Evolutionary conservation across 371 early-diverging fungal species (phyloP).

Genomic region (Fennellomyces sp.): DNA sequence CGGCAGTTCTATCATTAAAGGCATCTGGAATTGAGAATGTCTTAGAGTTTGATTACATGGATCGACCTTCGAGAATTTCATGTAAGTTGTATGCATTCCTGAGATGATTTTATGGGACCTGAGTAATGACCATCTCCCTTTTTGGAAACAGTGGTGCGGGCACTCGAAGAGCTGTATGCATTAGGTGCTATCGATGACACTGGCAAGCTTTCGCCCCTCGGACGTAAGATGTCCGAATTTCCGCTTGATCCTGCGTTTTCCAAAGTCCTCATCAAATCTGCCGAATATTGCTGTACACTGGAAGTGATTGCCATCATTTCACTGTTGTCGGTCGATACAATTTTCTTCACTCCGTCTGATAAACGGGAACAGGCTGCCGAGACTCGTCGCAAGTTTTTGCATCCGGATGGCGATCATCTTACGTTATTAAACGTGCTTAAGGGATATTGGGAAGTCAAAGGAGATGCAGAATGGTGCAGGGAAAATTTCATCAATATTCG

Average conservation of each 20-base stretch:
- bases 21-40: constrained; percentile 91
- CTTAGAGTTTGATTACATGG: constrained; percentile 93
- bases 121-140: constrained; percentile 8
- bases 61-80: constrained; percentile 79
- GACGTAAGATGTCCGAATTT: constrained; percentile 89
- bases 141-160: constrained; percentile 60
- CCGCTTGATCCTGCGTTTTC: constrained; percentile 93
- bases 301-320: constrained; percentile 91
- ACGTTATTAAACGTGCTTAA: constrained; percentile 84
- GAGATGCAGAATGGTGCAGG: constrained; percentile 85
- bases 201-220: constrained; percentile 83
- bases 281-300: constrained; percentile 69
- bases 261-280: constrained; percentile 86
- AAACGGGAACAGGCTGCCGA: constrained; percentile 87
- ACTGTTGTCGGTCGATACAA: constrained; percentile 86
- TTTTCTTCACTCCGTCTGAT: constrained; percentile 87
- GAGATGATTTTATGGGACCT: background rate
- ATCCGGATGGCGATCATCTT: constrained; percentile 89
- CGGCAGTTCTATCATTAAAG: constrained; percentile 85
- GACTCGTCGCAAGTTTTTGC: constrained; percentile 75
- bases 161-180: constrained; percentile 87
- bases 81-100: constrained; percentile 31
- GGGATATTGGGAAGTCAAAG: constrained; percentile 76
- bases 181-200: constrained; percentile 88
- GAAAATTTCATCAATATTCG: constrained; percentile 89